Conservation (phyloP, 2,329 filamentous ascomycete species). For the Arthroderma sp. region DNA sequence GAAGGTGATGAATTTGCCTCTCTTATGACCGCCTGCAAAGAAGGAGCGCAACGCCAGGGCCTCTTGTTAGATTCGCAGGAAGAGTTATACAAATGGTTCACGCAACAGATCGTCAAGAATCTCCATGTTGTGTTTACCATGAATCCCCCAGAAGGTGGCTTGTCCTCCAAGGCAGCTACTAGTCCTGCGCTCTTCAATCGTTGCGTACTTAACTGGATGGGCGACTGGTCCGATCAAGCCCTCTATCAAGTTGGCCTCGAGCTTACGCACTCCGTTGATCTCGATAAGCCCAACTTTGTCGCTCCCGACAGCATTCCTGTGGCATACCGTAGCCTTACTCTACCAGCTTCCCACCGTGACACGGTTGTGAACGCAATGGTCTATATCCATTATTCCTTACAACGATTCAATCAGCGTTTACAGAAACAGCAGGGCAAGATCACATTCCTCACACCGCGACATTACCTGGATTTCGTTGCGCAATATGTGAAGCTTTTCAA, state of each 20-base stretch:
- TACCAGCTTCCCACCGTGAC: conserved; percentile 83
- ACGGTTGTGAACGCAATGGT: conserved; percentile 97
- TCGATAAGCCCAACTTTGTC: conserved; percentile 73
- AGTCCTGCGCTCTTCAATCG: conserved; percentile 98
- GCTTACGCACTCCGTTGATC: conserved; percentile 87
- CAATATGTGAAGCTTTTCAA: conserved; percentile 97
- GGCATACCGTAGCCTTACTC: conserved; percentile 69
- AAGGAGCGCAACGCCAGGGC: conserved; percentile 91
- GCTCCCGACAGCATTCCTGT: conserved; percentile 87
- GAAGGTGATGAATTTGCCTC: conserved; percentile 97
- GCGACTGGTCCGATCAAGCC: conserved; percentile 98
- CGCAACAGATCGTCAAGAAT: conserved; percentile 97
- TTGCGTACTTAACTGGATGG: conserved; percentile 99
- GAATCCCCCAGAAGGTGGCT: conserved; percentile 92
- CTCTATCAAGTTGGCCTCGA: conserved; percentile 95
- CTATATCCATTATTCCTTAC: conserved; percentile 90
- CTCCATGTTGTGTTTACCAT: conserved; percentile 99
- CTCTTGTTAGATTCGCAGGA: conserved; percentile 92
- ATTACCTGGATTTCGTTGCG: conserved; percentile 95
- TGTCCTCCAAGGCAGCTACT: conserved; percentile 92
- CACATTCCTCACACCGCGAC: conserved; percentile 87
- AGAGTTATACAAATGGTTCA: conserved; percentile 99
- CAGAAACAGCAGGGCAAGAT: conserved; percentile 83
- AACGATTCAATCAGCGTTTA: conserved; percentile 75
- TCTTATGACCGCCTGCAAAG: conserved; percentile 98